Conservation (phyloP, 768 basidiomycete species). For the Termitomyces sp. region DNA sequence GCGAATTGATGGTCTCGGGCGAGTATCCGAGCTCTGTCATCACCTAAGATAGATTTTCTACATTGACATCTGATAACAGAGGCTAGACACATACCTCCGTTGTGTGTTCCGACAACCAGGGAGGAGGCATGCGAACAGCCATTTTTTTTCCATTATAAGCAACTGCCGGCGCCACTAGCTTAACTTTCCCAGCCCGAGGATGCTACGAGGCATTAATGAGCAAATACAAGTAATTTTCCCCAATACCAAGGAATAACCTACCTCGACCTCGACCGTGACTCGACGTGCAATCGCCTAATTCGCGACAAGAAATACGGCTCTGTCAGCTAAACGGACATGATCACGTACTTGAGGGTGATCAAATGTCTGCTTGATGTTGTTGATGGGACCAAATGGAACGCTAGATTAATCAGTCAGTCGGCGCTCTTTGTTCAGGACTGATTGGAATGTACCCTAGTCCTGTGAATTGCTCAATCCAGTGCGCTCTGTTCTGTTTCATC, state of each 20-base stretch:
- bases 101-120: slow-evolving; percentile 86
- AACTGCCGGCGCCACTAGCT: slow-evolving; percentile 77
- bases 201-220: slow-evolving; percentile 38
- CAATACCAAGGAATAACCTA: slow-evolving; percentile 31
- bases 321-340: neutral
- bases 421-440: neutral
- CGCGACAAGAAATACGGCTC: slow-evolving; percentile 1
- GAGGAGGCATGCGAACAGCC: slow-evolving; percentile 70
- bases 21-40: slow-evolving; percentile 30
- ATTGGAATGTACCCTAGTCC: slow-evolving; percentile 62
- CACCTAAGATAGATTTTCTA: slow-evolving; percentile 3
- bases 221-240: slow-evolving; percentile 15
- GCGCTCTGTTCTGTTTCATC: slow-evolving; percentile 47
- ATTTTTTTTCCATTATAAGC: slow-evolving; percentile 77
- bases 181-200: slow-evolving; percentile 69
- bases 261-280: slow-evolving; percentile 74
- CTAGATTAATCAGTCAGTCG: slow-evolving; percentile 26
- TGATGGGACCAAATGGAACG: slow-evolving; percentile 88
- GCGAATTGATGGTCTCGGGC: slow-evolving; percentile 10
- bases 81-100: slow-evolving; percentile 43
- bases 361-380: slow-evolving; percentile 86
- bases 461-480: slow-evolving; percentile 72
- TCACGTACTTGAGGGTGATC: slow-evolving; percentile 63
- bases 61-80: neutral
- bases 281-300: slow-evolving; percentile 65